phyloP scores from a whole-genome alignment of 73 alveolate species.

The Durusdinium trenchii region DNA sequence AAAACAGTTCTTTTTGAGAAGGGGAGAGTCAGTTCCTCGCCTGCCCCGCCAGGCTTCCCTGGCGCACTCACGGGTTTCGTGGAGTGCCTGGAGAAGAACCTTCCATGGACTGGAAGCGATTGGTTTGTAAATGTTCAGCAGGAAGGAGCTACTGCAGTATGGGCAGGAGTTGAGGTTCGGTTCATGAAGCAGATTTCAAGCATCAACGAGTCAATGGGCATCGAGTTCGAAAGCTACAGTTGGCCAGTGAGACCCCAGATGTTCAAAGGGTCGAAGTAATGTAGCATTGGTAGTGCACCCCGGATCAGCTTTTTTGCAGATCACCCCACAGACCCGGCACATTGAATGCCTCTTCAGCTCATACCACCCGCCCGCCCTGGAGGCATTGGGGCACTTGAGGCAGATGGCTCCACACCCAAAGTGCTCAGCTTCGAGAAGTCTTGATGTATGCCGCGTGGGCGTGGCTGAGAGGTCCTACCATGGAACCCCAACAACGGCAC shows the following conservation, averaged over 20 bases:
- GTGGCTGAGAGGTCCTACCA: conserved; percentile 62
- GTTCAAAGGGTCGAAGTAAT: too few species aligned
- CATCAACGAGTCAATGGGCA: too few species aligned
- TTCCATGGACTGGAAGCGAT: conserved; percentile 13
- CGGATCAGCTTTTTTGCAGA: too few species aligned
- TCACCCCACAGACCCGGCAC: too few species aligned
- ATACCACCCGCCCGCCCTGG: too few species aligned
- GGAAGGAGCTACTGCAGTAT: conserved; percentile 79
- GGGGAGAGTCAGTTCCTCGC: not conserved
- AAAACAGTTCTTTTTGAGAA: not conserved
- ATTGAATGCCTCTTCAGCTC: too few species aligned
- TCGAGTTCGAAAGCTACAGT: too few species aligned
- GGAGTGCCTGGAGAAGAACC: conserved; percentile 10
- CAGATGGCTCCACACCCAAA: not conserved
- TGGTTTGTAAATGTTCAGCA: conserved; percentile 79
- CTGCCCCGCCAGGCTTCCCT: conserved; percentile 25
- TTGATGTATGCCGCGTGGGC: conserved; percentile 16
- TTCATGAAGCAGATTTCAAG: too few species aligned
- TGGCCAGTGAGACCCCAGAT: too few species aligned
- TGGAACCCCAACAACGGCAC: conserved; percentile 47
- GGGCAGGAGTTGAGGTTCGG: conserved; percentile 86
- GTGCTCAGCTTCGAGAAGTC: too few species aligned
- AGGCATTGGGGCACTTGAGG: conserved; percentile 25
- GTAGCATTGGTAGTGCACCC: too few species aligned
- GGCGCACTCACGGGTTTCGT: conserved; percentile 5